phyloP scores from a whole-genome alignment of 768 basidiomycete species.

The Lyophyllum shimeji region DNA sequence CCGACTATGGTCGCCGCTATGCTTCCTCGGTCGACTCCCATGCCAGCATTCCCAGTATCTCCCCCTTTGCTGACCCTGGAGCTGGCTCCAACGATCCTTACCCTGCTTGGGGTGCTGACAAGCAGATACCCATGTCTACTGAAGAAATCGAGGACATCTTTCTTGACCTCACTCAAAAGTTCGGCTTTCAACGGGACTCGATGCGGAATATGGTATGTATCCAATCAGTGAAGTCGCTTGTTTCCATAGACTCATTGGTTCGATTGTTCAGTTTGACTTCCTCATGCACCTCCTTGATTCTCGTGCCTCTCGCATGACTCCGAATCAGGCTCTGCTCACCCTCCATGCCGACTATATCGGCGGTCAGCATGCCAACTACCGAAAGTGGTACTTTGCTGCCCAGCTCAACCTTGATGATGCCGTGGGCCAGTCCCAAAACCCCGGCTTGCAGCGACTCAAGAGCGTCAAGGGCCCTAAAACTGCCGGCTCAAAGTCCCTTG shows the following conservation, averaged over 20 bases:
- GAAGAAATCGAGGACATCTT: slow-evolving; percentile 99
- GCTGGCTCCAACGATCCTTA: slow-evolving; percentile 66
- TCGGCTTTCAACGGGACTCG: slow-evolving; percentile 95
- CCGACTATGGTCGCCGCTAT: slow-evolving; percentile 42
- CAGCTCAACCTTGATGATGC: slow-evolving; percentile 99
- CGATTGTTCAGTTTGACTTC: slow-evolving; percentile 78
- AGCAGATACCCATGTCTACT: slow-evolving; percentile 93
- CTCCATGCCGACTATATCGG: slow-evolving; percentile 99
- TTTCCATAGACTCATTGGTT: slow-evolving; percentile 13
- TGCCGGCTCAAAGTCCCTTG: slow-evolving; percentile 72
- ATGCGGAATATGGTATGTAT: slow-evolving; percentile 87
- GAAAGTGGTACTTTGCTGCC: slow-evolving; percentile 99
- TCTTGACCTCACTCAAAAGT: slow-evolving; percentile 97
- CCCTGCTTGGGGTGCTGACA: slow-evolving; percentile 93
- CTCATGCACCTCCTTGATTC: slow-evolving; percentile 98
- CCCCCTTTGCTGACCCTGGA: slow-evolving; percentile 59
- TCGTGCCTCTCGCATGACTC: slow-evolving; percentile 96
- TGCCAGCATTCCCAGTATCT: slow-evolving; percentile 54
- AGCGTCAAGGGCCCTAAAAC: slow-evolving; percentile 69
- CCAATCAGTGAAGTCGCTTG: slow-evolving; percentile 2
- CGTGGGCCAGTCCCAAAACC: slow-evolving; percentile 92
- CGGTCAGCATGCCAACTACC: slow-evolving; percentile 97
- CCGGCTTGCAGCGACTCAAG: slow-evolving; percentile 85
- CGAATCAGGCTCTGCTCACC: slow-evolving; percentile 93
- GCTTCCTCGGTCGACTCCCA: slow-evolving; percentile 62